A percentile compares a stretch with the other conserved stretches of the same genome.
Conservation (phyloP, 345 rosid species). For the Gossypium raimondii region DNA sequence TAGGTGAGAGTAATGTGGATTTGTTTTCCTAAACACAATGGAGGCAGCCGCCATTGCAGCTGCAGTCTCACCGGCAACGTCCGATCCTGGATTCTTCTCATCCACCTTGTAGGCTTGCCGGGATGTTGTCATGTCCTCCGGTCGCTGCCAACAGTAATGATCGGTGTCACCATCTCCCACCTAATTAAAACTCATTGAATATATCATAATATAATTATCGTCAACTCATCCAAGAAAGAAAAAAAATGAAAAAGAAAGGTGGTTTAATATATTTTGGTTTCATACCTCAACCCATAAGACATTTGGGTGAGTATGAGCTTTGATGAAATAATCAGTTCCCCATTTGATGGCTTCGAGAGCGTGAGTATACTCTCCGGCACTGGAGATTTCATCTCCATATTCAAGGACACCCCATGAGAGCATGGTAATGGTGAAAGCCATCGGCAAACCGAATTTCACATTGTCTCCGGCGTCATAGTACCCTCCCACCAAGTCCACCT, state of each 20-base stretch:
- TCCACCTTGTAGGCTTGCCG: slow-evolving; percentile 68
- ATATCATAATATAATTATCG: neutral
- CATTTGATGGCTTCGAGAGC: slow-evolving; percentile 72
- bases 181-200: slow-evolving; percentile 23
- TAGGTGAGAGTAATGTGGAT: slow-evolving; percentile 67
- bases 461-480: slow-evolving; percentile 96
- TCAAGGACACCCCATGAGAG: slow-evolving; percentile 80
- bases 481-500: slow-evolving; percentile 94
- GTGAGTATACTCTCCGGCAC: slow-evolving; percentile 49
- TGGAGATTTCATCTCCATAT: slow-evolving; percentile 45
- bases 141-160: slow-evolving; percentile 94
- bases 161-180: slow-evolving; percentile 91
- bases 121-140: slow-evolving; percentile 93
- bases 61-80: slow-evolving; percentile 71
- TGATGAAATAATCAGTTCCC: slow-evolving; percentile 90
- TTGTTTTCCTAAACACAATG: slow-evolving; percentile 59
- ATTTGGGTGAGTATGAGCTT: slow-evolving; percentile 57
- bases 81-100: slow-evolving; percentile 70
- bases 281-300: slow-evolving; percentile 61
- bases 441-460: slow-evolving; percentile 81
- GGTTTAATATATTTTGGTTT: neutral
- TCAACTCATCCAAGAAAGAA: too few species aligned
- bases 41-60: slow-evolving; percentile 92
- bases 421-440: slow-evolving; percentile 90
- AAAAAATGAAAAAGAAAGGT: neutral